Conservation (phyloP, 2,329 filamentous ascomycete genomes). For the Neopestalotiopsis clavispora region DNA sequence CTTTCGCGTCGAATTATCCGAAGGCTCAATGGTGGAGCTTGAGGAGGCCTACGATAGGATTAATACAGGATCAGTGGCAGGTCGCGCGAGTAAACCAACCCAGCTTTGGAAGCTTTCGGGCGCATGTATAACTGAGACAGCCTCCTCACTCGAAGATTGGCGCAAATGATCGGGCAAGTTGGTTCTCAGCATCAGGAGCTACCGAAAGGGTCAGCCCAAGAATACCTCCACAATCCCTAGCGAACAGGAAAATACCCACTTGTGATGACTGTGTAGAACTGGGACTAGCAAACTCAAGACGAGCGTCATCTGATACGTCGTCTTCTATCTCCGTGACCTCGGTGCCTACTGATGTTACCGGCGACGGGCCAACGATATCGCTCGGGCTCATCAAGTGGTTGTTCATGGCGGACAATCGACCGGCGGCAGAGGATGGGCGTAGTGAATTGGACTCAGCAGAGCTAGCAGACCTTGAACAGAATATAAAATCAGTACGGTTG, state of each 20-base stretch:
- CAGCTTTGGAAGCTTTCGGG: slow-evolving; percentile 83
- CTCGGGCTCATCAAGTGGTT: slow-evolving; percentile 66
- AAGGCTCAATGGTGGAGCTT: slow-evolving; percentile 40
- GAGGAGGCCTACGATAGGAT: slow-evolving; percentile 45
- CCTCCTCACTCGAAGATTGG: slow-evolving; percentile 71
- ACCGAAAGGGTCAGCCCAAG: slow-evolving; percentile 18
- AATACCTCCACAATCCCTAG: background rate
- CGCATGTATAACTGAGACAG: slow-evolving; percentile 89
- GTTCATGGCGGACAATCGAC: slow-evolving; percentile 43
- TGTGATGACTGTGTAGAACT: slow-evolving; percentile 42
- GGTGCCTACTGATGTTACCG: slow-evolving; percentile 84
- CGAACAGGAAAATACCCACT: slow-evolving; percentile 33
- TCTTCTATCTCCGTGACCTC: slow-evolving; percentile 86
- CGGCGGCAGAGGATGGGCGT: slow-evolving; percentile 57
- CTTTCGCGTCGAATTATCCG: slow-evolving; percentile 34
- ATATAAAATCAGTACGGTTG: background rate
- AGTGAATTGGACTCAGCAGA: slow-evolving; percentile 53
- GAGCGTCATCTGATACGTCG: slow-evolving; percentile 68
- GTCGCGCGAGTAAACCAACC: slow-evolving; percentile 52
- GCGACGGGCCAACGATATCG: slow-evolving; percentile 79
- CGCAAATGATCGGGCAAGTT: slow-evolving; percentile 62
- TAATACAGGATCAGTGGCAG: background rate
- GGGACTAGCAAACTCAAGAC: slow-evolving; percentile 40
- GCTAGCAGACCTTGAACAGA: slow-evolving; percentile 36
- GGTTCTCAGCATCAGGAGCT: slow-evolving; percentile 61